Evolutionary conservation across 2,329 filamentous ascomycete genomes (phyloP).

Genomic region (Sclerotinia spermophila): DNA sequence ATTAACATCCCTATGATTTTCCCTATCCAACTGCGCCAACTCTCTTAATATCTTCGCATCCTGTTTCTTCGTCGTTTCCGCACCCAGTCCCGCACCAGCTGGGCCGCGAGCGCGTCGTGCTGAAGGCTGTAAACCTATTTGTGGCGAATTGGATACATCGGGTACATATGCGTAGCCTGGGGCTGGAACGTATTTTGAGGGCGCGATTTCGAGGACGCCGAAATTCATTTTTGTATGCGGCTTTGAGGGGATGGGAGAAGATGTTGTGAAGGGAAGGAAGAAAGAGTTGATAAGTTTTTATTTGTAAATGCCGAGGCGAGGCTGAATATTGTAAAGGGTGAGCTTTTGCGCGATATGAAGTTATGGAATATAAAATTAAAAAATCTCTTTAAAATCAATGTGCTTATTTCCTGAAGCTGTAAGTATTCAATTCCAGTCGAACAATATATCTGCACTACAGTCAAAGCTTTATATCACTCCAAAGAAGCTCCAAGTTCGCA

Average conservation of each 20-base stretch:
- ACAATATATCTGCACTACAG: neutral
- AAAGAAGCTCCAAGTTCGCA: neutral
- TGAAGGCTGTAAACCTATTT: conserved; percentile 47
- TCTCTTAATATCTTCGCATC: conserved; percentile 78
- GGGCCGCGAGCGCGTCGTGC: conserved; percentile 63
- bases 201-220: conserved; percentile 79
- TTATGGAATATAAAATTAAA: neutral
- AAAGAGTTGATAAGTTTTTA: neutral
- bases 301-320: neutral
- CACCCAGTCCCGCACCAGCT: conserved; percentile 42
- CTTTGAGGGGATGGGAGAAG: neutral
- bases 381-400: too few relatives aligned
- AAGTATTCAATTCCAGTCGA: neutral
- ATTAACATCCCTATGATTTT: conserved; percentile 69
- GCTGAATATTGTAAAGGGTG: neutral
- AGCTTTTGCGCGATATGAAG: neutral
- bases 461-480: neutral
- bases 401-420: neutral
- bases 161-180: conserved; percentile 93
- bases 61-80: conserved; percentile 73
- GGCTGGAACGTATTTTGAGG: conserved; percentile 62
- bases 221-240: conserved; percentile 55
- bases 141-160: conserved; percentile 57
- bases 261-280: too few relatives aligned
- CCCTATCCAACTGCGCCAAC: conserved; percentile 76